Base-by-base conservation (phyloP, 805 yeast genomes). In the Yarrowia bubula region DNA sequence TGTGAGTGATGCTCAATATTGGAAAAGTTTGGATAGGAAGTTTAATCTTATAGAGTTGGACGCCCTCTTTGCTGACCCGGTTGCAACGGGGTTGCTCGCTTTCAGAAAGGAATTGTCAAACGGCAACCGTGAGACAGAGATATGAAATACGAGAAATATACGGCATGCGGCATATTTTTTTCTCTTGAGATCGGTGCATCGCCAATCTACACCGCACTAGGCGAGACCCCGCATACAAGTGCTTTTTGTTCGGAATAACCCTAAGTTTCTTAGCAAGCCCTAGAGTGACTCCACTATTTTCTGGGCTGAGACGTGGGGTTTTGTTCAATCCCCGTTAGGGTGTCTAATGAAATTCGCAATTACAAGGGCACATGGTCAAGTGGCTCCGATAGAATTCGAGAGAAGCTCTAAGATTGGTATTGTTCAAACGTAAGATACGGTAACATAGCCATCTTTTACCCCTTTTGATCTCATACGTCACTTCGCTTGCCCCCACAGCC, bases 401-500 rank as follows among this genome's bases (percentile, higher is more conserved):
- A 22, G 28, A 22, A 22, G 28, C 28, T 22, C 28, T 22, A 22
- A 22, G 28, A 22, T 22, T 22, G 28, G 28, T 22, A 22, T 22
- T 22, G 28, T 22, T 22, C 28, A 22, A 22, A 22, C 28, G 28
- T 22, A 22, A 22, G 28, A 22, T 22, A 22, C 28, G 28, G 28
- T 22, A 2, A 14, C 51, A 32, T 47, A 17, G 53, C 53, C 53
- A 35, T 9, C 15, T 35, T 48, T 47, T 22, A 9, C 55, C 41
- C 13, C 55, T 48, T 48, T 48, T 2, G 38, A 8, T 13, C 41
- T 17, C 14, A 17, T 8, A 17, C 51, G 51, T 46, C 51, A 32
- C 39, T 32, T 47, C 51, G 51, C 51, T 31, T 46, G 38, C 7
- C 53, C 46, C 41, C 55, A 48, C 55, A 48, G 55, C 55, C 55